Conservation (phyloP, 257 asterid genomes). For the Scutellaria minor region DNA sequence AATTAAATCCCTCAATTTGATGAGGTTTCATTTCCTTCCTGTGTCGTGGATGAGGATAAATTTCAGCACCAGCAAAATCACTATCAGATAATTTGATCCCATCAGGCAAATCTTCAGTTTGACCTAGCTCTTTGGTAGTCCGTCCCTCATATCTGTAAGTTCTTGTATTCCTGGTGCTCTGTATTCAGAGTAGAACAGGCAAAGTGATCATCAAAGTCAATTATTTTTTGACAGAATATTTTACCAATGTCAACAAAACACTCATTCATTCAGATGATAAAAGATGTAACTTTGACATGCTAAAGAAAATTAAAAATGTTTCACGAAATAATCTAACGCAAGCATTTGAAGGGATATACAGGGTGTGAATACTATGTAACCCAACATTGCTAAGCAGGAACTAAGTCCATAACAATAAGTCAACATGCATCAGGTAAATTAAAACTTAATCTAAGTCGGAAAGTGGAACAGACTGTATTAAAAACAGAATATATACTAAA, state of each 20-base stretch:
- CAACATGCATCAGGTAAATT: background rate
- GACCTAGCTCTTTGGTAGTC: slow-evolving; percentile 53
- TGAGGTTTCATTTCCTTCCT: slow-evolving; percentile 94
- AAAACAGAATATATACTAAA: slow-evolving; percentile 18
- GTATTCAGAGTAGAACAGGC: slow-evolving; percentile 32
- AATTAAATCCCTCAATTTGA: slow-evolving; percentile 94
- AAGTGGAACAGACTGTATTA: background rate
- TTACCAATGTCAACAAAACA: slow-evolving; percentile 16
- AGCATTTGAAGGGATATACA: slow-evolving; percentile 15
- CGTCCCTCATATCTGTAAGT: slow-evolving; percentile 80
- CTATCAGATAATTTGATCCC: slow-evolving; percentile 48
- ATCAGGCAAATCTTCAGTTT: slow-evolving; percentile 50
- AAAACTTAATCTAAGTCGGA: slow-evolving; percentile 14
- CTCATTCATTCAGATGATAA: slow-evolving; percentile 5
- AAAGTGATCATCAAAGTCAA: slow-evolving; percentile 29
- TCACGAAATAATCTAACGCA: slow-evolving; percentile 6
- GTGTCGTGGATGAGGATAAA: slow-evolving; percentile 94
- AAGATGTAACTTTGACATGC: slow-evolving; percentile 4
- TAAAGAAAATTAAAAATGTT: background rate
- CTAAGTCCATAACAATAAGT: slow-evolving; percentile 8
- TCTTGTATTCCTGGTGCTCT: slow-evolving; percentile 70
- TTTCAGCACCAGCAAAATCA: slow-evolving; percentile 64
- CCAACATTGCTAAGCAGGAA: slow-evolving; percentile 10
- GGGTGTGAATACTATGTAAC: background rate
- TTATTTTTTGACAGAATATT: slow-evolving; percentile 28